phyloP scores from a whole-genome alignment of 768 basidiomycete genomes.

The Tylopilus felleus region DNA sequence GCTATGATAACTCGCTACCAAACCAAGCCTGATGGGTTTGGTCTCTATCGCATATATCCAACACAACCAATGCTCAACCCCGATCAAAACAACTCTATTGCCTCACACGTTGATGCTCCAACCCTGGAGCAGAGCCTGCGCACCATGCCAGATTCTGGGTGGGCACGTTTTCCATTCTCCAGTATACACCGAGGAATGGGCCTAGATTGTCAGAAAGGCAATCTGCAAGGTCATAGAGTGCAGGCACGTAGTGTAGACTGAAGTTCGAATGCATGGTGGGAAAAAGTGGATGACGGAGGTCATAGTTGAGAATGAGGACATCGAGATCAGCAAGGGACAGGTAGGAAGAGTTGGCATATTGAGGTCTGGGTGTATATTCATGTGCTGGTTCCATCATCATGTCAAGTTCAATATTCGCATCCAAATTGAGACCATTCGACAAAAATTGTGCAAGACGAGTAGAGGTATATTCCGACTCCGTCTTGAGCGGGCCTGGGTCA shows the following conservation, averaged over 20 bases:
- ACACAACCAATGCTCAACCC: too few species aligned
- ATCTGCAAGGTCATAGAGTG: slow-evolving; percentile 40
- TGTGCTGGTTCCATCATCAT: slow-evolving; percentile 10
- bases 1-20: too few species aligned
- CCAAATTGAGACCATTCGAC: slow-evolving; percentile 7
- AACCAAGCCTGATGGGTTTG: too few species aligned
- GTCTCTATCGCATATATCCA: too few species aligned
- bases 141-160: slow-evolving; percentile 43
- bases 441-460: slow-evolving; percentile 14
- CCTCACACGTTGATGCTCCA: too few species aligned
- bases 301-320: slow-evolving; percentile 53
- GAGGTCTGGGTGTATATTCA: slow-evolving; percentile 5
- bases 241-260: slow-evolving; percentile 42
- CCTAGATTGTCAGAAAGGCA: slow-evolving; percentile 32
- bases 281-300: slow-evolving; percentile 47
- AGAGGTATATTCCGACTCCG: slow-evolving; percentile 8
- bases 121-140: slow-evolving; percentile 33
- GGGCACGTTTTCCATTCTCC: slow-evolving; percentile 53
- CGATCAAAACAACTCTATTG: too few species aligned
- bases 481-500: neutral
- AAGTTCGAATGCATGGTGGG: neutral
- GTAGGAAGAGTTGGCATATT: slow-evolving; percentile 14
- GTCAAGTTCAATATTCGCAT: slow-evolving; percentile 2
- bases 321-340: slow-evolving; percentile 30
- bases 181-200: slow-evolving; percentile 52